phyloP scores from a whole-genome alignment of 2,329 filamentous ascomycete species.

The Aspergillus japonicus region DNA sequence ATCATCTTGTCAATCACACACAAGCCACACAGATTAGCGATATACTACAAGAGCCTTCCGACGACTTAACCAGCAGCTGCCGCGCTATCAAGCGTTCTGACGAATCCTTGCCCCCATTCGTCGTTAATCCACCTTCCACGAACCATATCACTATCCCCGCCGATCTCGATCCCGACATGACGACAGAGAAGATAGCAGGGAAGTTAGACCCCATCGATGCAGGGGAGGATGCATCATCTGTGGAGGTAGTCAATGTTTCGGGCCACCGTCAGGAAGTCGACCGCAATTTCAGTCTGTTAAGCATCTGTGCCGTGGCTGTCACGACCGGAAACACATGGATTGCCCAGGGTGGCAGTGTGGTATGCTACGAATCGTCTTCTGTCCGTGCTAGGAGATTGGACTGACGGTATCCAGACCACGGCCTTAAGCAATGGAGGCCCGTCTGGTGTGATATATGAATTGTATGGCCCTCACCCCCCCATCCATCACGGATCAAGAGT shows the following conservation, averaged over 20 bases:
- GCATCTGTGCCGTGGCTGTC: constrained; percentile 59
- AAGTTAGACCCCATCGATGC: constrained; percentile 26
- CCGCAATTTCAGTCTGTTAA: constrained; percentile 61
- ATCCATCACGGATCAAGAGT: not conserved
- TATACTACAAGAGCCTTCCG: no score
- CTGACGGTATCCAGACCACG: constrained; percentile 35
- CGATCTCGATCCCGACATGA: constrained; percentile 14
- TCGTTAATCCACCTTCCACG: not conserved
- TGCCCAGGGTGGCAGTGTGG: constrained; percentile 61
- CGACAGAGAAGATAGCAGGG: constrained; percentile 18
- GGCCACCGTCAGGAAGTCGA: constrained; percentile 64
- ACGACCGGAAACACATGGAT: constrained; percentile 67
- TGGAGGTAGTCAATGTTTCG: constrained; percentile 59
- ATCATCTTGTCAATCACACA: no score
- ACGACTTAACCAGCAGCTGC: no score
- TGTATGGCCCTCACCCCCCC: constrained; percentile 33
- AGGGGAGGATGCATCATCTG: constrained; percentile 27
- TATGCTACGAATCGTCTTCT: constrained; percentile 36
- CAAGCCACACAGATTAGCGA: no score
- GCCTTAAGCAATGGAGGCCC: constrained; percentile 63
- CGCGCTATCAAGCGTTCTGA: no score
- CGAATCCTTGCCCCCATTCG: not conserved
- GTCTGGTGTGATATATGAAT: constrained; percentile 63
- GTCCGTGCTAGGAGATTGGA: not conserved
- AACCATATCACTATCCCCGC: not conserved